Evolutionary conservation across 2,329 filamentous ascomycete genomes (phyloP).

Genomic region (Xylariaceae sp.): DNA sequence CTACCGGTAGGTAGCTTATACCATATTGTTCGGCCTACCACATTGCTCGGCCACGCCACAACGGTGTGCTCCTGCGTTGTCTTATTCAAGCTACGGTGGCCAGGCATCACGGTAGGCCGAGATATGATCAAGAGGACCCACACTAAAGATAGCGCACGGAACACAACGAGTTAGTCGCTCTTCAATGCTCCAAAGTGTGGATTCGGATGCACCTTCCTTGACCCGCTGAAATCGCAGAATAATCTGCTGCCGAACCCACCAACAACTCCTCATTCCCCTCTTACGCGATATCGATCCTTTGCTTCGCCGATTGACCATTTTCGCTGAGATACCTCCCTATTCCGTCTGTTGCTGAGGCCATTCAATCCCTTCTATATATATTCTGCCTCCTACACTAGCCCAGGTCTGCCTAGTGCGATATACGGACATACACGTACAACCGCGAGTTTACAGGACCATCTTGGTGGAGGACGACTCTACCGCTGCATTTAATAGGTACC

Average conservation of each 20-base stretch:
- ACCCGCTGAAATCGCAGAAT: too few species aligned
- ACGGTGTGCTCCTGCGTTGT: too few species aligned
- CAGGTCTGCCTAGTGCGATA: too few species aligned
- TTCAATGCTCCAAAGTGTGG: not conserved
- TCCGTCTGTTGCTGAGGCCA: too few species aligned
- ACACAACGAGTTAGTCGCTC: not conserved
- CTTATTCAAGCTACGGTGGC: not conserved
- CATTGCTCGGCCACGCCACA: not conserved
- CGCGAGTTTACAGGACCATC: not conserved
- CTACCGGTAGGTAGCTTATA: not conserved
- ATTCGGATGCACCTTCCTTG: too few species aligned
- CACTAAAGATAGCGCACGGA: not conserved
- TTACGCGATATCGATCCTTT: too few species aligned
- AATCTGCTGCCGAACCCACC: too few species aligned
- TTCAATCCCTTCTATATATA: too few species aligned
- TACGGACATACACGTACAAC: not conserved
- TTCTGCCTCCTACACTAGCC: too few species aligned
- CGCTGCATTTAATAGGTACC: not conserved
- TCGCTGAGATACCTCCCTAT: too few species aligned
- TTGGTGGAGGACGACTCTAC: not conserved
- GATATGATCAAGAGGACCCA: not conserved
- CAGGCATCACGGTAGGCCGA: not conserved
- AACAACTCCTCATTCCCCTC: too few species aligned
- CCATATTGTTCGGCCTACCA: not conserved
- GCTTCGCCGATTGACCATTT: too few species aligned